A percentile compares a stretch with the other conserved stretches of the same genome.
These are phyloP conservation scores for Phytophthora lateralis DNA, from an alignment of 352 stramenopile genomes.

Conservation along the genomic window DNA sequence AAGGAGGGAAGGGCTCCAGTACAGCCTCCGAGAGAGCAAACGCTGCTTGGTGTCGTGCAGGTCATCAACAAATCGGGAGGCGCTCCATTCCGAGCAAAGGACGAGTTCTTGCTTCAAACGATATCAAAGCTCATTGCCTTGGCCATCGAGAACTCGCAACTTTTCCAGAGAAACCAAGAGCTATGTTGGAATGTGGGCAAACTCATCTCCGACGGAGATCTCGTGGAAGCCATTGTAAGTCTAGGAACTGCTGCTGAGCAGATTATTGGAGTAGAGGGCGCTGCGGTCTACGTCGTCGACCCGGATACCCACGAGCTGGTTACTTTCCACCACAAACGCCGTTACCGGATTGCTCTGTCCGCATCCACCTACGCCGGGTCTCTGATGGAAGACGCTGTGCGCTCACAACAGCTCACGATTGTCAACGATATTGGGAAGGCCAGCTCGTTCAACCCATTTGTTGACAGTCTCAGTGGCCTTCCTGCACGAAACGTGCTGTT, in stretches of 20 bases:
- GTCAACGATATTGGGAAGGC: conserved; percentile 56
- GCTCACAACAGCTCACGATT: conserved; percentile 56
- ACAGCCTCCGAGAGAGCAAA: conserved; percentile 31
- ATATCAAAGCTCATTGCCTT: conserved; percentile 82
- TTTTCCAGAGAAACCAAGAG: conserved; percentile 83
- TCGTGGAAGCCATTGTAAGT: conserved; percentile 63
- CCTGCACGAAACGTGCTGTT: conserved; percentile 64
- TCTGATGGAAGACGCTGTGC: conserved; percentile 58
- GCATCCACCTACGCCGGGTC: conserved; percentile 55
- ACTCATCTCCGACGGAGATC: conserved; percentile 62
- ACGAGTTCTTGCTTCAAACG: conserved; percentile 76
- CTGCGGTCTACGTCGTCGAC: conserved; percentile 68
- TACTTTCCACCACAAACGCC: conserved; percentile 75
- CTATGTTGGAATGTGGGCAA: conserved; percentile 67
- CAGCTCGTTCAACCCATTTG: conserved; percentile 61
- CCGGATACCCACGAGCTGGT: conserved; percentile 50
- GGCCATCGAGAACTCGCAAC: conserved; percentile 80
- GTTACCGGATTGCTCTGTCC: conserved; percentile 60
- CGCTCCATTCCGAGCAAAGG: conserved; percentile 76
- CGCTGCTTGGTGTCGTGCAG: conserved; percentile 72
- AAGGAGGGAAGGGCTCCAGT: conserved; percentile 1
- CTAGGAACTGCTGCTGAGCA: conserved; percentile 61
- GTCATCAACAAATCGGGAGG: conserved; percentile 85
- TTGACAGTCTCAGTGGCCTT: conserved; percentile 68
- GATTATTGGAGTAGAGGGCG: conserved; percentile 75